phyloP scores from a whole-genome alignment of 495 filamentous ascomycete species.

The Amniculicola lignicola region DNA sequence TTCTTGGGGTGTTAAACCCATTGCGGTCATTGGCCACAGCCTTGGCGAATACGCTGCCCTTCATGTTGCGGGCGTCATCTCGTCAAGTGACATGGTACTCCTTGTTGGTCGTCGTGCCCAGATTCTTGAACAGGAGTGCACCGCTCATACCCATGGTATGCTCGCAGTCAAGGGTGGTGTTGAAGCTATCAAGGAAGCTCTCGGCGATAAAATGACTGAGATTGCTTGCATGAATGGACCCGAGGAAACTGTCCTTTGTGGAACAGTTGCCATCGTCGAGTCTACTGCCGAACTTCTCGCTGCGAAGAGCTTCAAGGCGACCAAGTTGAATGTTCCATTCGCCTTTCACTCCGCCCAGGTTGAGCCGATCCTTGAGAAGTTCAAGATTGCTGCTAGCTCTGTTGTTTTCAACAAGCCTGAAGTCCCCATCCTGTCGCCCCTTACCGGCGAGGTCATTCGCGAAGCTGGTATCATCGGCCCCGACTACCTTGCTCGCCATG shows the following conservation, averaged over 20 bases:
- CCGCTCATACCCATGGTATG: constrained; percentile 64
- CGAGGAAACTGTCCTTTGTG: constrained; percentile 48
- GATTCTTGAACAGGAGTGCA: constrained; percentile 70
- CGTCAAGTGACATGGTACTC: constrained; percentile 73
- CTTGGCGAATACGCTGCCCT: constrained; percentile 85
- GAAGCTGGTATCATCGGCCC: constrained; percentile 45
- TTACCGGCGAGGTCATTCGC: constrained; percentile 44
- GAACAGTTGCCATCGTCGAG: constrained; percentile 39
- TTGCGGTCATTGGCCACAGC: constrained; percentile 81
- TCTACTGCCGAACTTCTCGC: constrained; percentile 39
- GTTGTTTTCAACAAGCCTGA: constrained; percentile 46
- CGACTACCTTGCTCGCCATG: constrained; percentile 45
- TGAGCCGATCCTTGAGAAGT: constrained; percentile 50
- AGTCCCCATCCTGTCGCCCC: constrained; percentile 44
- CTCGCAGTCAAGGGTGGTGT: constrained; percentile 48
- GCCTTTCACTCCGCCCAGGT: constrained; percentile 56
- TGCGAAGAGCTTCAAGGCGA: constrained; percentile 52
- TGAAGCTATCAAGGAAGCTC: constrained; percentile 39
- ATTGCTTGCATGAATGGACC: constrained; percentile 49
- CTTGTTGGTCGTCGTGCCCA: constrained; percentile 75
- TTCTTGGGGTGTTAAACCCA: constrained; percentile 72
- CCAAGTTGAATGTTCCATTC: constrained; percentile 49
- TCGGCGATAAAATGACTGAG: constrained; percentile 46
- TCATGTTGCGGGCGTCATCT: constrained; percentile 74
- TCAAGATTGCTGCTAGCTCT: constrained; percentile 41